phyloP scores from a whole-genome alignment of 2,329 filamentous ascomycete species.

The Penicillium brasilianum region DNA sequence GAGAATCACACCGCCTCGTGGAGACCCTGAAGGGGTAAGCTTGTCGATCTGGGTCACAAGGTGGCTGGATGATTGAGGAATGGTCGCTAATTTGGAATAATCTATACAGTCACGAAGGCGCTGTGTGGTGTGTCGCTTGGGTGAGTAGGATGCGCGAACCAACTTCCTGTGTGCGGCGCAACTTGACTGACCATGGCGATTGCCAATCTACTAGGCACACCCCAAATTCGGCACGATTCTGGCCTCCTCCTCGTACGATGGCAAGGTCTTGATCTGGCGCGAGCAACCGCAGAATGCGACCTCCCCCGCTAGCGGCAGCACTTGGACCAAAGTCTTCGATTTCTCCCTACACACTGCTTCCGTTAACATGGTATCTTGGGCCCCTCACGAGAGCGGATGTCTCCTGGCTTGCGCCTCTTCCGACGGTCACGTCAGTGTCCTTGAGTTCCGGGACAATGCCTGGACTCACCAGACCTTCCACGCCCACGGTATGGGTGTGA shows the following conservation, averaged over 20 bases:
- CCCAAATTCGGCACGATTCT: conserved; percentile 99
- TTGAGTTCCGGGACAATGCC: conserved; percentile 96
- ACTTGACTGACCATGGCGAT: conserved; percentile 20
- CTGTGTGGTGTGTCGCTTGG: conserved; percentile 98
- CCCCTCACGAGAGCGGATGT: conserved; percentile 94
- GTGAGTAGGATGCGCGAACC: conserved; percentile 45
- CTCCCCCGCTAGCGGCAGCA: conserved; percentile 52
- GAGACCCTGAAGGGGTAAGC: conserved; percentile 91
- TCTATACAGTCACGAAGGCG: conserved; percentile 81
- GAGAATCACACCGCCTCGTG: conserved; percentile 83
- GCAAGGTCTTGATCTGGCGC: conserved; percentile 98
- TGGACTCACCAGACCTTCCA: conserved; percentile 90
- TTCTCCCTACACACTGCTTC: conserved; percentile 93
- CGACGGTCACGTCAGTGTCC: conserved; percentile 88
- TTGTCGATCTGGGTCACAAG: neutral
- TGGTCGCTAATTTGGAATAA: conserved; percentile 19
- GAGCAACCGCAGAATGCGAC: conserved; percentile 65
- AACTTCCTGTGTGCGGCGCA: neutral
- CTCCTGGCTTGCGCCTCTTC: conserved; percentile 92
- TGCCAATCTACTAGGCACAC: conserved; percentile 65
- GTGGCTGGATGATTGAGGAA: neutral
- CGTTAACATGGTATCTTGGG: conserved; percentile 96
- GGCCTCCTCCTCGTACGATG: conserved; percentile 93
- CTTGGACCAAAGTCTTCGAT: conserved; percentile 88
- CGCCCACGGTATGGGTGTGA: conserved; percentile 92